Percentiles rank a stretch among this genome's conserved stretches.
Conservation (phyloP, 2,329 filamentous ascomycete genomes). For the Trichoderma sp. region DNA sequence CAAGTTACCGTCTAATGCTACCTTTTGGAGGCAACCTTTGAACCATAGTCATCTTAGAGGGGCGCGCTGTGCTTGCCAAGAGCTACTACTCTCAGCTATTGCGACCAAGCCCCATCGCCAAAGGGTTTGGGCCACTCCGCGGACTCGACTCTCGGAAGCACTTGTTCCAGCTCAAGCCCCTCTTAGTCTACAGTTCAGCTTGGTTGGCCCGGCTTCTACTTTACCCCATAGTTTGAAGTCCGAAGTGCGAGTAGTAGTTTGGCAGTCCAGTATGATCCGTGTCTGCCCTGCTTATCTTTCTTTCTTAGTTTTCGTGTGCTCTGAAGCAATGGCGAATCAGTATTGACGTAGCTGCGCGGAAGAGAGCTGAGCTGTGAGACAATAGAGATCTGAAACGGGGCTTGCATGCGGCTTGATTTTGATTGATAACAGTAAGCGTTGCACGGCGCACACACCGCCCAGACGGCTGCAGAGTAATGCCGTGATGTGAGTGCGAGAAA, state of each 20-base stretch:
- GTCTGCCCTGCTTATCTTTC: neutral
- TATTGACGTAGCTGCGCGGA: neutral
- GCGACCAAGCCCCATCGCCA: neutral
- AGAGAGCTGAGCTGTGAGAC: constrained; percentile 2
- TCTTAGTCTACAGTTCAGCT: neutral
- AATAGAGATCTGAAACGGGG: constrained; percentile 1
- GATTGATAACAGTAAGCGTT: neutral
- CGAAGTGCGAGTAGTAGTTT: neutral
- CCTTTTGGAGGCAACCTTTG: neutral
- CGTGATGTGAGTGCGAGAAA: neutral
- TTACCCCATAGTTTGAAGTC: neutral
- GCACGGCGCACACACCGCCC: constrained; percentile 3
- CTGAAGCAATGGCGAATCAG: no score
- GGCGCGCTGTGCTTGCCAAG: constrained; percentile 8
- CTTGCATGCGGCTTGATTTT: neutral
- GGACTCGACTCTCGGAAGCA: neutral
- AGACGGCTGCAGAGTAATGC: neutral
- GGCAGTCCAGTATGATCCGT: neutral
- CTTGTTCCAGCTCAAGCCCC: neutral
- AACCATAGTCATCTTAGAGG: neutral
- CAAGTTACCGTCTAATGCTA: neutral
- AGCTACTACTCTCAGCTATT: constrained; percentile 5
- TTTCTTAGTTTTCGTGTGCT: neutral
- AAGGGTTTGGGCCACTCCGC: neutral
- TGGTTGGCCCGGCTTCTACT: neutral